Conservation (phyloP, 2,329 filamentous ascomycete species). For the Didymosphaeria variabile region DNA sequence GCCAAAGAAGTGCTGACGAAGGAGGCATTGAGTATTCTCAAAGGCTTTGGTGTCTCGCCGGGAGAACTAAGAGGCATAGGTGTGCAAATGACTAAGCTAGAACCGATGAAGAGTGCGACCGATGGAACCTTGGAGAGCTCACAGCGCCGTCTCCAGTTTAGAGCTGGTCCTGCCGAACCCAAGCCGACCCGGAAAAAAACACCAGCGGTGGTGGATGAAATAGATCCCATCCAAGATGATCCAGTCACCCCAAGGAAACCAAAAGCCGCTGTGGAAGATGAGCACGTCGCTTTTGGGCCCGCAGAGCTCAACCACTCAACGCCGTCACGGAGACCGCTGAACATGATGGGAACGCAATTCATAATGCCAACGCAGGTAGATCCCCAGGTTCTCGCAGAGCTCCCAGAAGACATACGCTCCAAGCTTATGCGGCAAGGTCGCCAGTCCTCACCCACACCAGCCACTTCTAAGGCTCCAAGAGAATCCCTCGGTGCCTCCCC, state of each 20-base stretch:
- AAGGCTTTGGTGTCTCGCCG: constrained; percentile 82
- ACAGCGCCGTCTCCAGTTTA: constrained; percentile 81
- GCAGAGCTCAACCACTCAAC: constrained; percentile 54
- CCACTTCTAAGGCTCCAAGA: constrained; percentile 15
- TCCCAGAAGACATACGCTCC: constrained; percentile 83
- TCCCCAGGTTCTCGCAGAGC: constrained; percentile 79
- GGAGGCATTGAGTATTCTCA: constrained; percentile 85
- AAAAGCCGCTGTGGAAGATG: constrained; percentile 32
- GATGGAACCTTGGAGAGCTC: constrained; percentile 72
- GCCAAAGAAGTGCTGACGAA: constrained; percentile 74
- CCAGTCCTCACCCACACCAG: constrained; percentile 39
- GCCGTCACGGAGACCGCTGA: constrained; percentile 72
- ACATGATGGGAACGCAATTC: constrained; percentile 89
- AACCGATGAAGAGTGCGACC: constrained; percentile 72
- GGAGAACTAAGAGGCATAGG: constrained; percentile 94
- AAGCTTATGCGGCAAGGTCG: constrained; percentile 65
- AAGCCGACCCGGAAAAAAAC: constrained; percentile 28
- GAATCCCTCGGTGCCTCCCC: constrained; percentile 18
- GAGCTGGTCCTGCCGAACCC: constrained; percentile 54
- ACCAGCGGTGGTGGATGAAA: constrained; percentile 32
- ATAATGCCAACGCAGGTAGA: constrained; percentile 87
- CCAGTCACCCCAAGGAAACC: constrained; percentile 51
- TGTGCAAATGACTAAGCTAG: constrained; percentile 91
- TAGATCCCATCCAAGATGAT: constrained; percentile 59
- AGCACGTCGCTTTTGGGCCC: constrained; percentile 51